Base-by-base conservation (phyloP, 441 rosid species). In the Arabidopsis hybrid region DNA sequence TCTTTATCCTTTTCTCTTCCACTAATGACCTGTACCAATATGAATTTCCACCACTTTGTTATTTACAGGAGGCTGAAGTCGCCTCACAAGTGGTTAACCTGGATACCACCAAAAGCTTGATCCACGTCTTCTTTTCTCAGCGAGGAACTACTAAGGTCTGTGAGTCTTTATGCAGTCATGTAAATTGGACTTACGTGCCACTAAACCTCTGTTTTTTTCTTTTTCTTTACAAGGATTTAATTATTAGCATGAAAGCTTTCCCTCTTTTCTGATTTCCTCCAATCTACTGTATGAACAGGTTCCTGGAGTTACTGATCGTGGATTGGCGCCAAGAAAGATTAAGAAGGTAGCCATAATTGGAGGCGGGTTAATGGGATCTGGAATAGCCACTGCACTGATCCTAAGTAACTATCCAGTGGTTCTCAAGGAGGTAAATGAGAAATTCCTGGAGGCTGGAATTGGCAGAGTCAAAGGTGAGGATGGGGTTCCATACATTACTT, bases 351-450 rank as follows among this genome's bases (percentile, higher is more conserved):
- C 99, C 64, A 83, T 95, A 56, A 86, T 95, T 67, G 99, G 99
- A 31, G 99, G 99, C 50, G 99, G 99, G 75, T 84, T 92, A 35
- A 95, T 95, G 99, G 99, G 99, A 75, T 95, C 98, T 56, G 99
- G 99, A 77, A 95, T 95, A 73, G 97, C 97, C 60, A 95, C 97
- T 21, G 91, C 98, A 5, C 78, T 95, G 81, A 78, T 95, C 65
- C 93, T 88, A 69, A 84, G 96, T 79, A 89, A 87, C 77, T 95
- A 89, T 78, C 84, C 84, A 2, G 99, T 95, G 74, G 81, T 91
- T 72, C 83, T 95, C 72, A 95, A 95, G 81, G 99, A 91, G 86
- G 92, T 95, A 47, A 93, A 92, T 84, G 91, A 87, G 55, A 88
- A 91, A 73, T 91, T 91, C 84, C 81, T 95, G 86, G 88, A 88